Evolutionary conservation across 2,329 filamentous ascomycete species (phyloP), one percentile per base, ranked within the genome.

Genomic region (Exophiala bonariae): DNA sequence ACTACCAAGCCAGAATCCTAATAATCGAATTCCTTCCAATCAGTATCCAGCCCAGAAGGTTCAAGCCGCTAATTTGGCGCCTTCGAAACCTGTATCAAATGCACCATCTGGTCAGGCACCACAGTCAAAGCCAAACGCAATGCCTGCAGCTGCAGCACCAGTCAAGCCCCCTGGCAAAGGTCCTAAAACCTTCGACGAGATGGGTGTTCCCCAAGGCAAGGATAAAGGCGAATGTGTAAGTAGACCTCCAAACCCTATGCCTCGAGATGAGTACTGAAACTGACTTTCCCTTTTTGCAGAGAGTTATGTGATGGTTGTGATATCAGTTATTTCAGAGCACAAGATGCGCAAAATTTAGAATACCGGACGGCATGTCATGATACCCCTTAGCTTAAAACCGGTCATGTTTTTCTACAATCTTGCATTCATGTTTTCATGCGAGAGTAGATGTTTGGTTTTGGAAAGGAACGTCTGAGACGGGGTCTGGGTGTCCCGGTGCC

Each of bases 181-280:
- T 9, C 92, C 93, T 1, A 89, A 93, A 60, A 97, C 93, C 0
- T 99, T 99, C 66, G 92, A 96, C 65, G 91, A 95, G 65, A 99
- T 99, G 93, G 93, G 93, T 31, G 92, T 99, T 59, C 89, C 90
- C 5, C 80, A 84, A 61, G 83, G 78, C 38, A 91, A 93, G 68
- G 80, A 85, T 52, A 88, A 96, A n/a, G 81, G 81, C 57, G 91
- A 97, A 70, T 99, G 92, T 75, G 91, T 96, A 82, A 74, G 80
- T 74, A n/a, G 10, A 22, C 16, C 32, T 34, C 32, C 32, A 34
- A 14, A 14, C 6, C 32, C 23, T 11, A 6, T 26, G 23, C 23
- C 6, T 6, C 11, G 23, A 26, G 23, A 26, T 26, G 11, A n/a
- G n/a, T n/a, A 6, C 23, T 26, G 23, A 6, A 26, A 26, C 23